Conservation (phyloP, 1,139 yeast genomes). For the Candida albicans region DNA sequence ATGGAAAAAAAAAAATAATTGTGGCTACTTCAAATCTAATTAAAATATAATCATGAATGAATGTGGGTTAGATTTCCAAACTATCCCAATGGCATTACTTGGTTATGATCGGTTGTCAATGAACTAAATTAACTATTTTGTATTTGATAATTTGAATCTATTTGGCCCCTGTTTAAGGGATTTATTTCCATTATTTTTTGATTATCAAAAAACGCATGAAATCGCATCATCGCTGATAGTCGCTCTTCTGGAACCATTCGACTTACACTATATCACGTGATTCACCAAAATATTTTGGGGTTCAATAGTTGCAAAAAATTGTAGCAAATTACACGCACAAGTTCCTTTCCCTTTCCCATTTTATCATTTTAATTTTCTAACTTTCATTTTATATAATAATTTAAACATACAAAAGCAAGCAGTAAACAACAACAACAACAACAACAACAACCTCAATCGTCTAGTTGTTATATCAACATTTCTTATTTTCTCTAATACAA, state of each 20-base stretch:
- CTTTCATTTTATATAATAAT: slow-evolving; percentile 9
- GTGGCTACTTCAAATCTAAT: background rate
- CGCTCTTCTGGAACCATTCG: too few relatives aligned
- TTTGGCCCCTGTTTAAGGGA: background rate
- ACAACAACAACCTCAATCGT: background rate
- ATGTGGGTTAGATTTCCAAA: background rate
- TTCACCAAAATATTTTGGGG: too few relatives aligned
- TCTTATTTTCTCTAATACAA: slow-evolving; percentile 61
- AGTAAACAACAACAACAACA: background rate
- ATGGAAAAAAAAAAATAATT: too few relatives aligned
- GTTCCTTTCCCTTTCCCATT: too few relatives aligned
- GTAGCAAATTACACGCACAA: too few relatives aligned
- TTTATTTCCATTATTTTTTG: background rate
- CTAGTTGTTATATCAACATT: background rate
- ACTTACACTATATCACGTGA: too few relatives aligned
- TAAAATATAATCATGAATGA: background rate
- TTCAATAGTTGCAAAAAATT: too few relatives aligned
- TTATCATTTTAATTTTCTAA: background rate
- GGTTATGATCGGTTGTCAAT: too few relatives aligned
- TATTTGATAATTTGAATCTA: background rate
- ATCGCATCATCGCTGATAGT: slow-evolving; percentile 1
- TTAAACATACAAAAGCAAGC: slow-evolving; percentile 7
- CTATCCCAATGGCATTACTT: too few relatives aligned
- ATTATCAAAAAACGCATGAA: slow-evolving; percentile 2
- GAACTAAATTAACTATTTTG: too few relatives aligned